Evolutionary conservation across 257 asterid species (phyloP).

Genomic region (Ligustrum vulgare): DNA sequence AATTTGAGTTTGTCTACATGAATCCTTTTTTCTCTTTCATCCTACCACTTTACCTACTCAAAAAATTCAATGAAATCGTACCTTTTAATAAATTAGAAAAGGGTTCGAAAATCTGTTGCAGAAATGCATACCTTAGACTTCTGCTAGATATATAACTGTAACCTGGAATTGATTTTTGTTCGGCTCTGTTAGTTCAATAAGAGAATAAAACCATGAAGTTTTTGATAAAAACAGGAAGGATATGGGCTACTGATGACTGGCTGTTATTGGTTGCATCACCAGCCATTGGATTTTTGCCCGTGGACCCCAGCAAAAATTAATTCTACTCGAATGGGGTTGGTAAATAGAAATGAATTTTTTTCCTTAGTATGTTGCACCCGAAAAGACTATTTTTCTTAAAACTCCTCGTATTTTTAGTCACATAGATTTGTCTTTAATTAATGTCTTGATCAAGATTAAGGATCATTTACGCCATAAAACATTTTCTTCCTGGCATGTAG

Average conservation of each 20-base stretch:
- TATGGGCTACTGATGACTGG: constrained; percentile 48
- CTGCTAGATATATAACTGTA: not conserved
- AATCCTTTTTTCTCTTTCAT: not conserved
- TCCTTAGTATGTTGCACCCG: not conserved
- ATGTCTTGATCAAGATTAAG: constrained; percentile 22
- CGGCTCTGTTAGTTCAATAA: constrained; percentile 7
- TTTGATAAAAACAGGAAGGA: constrained; percentile 21
- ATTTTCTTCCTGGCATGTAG: too few species aligned
- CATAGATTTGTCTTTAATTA: constrained; percentile 16
- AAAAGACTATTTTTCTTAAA: not conserved
- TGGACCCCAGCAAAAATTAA: constrained; percentile 29
- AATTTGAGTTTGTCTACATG: not conserved
- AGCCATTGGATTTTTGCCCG: constrained; percentile 41
- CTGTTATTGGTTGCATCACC: constrained; percentile 53
- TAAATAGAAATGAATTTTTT: not conserved
- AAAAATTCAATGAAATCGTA: not conserved
- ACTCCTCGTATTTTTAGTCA: constrained; percentile 12
- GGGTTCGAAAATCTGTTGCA: not conserved
- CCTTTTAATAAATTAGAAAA: not conserved
- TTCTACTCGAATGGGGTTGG: not conserved
- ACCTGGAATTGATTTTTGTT: constrained; percentile 20
- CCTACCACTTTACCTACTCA: not conserved
- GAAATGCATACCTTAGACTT: constrained; percentile 23
- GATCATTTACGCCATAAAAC: not conserved
- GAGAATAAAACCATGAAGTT: not conserved